These are phyloP conservation scores for Akanthomyces dipterigenus DNA, from an alignment of 2,329 filamentous ascomycete species.

Conservation along the genomic window DNA sequence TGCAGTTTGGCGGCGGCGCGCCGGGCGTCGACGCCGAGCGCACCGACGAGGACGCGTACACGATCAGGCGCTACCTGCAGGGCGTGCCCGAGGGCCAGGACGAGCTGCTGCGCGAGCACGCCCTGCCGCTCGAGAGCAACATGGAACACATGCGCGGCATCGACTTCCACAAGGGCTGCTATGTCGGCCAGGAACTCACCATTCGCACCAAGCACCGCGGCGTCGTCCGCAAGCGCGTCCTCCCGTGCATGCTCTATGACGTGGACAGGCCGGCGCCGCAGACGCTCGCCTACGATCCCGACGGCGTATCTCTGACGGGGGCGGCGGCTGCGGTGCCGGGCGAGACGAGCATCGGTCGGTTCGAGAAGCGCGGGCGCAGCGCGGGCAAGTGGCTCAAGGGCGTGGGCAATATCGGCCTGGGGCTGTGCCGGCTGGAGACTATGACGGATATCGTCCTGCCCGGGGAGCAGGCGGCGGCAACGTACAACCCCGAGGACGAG, in stretches of 20 bases:
- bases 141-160: slow-evolving; percentile 80
- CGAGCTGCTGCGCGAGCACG: slow-evolving; percentile 65
- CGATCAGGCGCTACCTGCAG: slow-evolving; percentile 66
- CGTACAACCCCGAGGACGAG: slow-evolving; percentile 54
- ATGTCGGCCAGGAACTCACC: slow-evolving; percentile 92
- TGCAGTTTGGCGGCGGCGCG: slow-evolving; percentile 24
- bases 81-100: slow-evolving; percentile 80
- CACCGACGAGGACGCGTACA: slow-evolving; percentile 57
- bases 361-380: slow-evolving; percentile 55
- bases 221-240: slow-evolving; percentile 81
- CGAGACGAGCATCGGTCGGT: slow-evolving; percentile 43
- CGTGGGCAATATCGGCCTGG: slow-evolving; percentile 80
- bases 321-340: slow-evolving; percentile 33
- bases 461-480: slow-evolving; percentile 57
- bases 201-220: slow-evolving; percentile 93
- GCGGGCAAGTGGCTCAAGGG: slow-evolving; percentile 76
- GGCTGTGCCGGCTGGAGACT: slow-evolving; percentile 76
- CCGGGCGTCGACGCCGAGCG: slow-evolving; percentile 37
- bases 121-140: slow-evolving; percentile 83
- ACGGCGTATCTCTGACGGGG: slow-evolving; percentile 20
- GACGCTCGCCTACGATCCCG: slow-evolving; percentile 41
- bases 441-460: slow-evolving; percentile 79
- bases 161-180: slow-evolving; percentile 94
- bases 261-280: slow-evolving; percentile 31
- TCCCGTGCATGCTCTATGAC: slow-evolving; percentile 71